Base-by-base conservation (phyloP, 768 basidiomycete species). In the Podaxis rugospora region DNA sequence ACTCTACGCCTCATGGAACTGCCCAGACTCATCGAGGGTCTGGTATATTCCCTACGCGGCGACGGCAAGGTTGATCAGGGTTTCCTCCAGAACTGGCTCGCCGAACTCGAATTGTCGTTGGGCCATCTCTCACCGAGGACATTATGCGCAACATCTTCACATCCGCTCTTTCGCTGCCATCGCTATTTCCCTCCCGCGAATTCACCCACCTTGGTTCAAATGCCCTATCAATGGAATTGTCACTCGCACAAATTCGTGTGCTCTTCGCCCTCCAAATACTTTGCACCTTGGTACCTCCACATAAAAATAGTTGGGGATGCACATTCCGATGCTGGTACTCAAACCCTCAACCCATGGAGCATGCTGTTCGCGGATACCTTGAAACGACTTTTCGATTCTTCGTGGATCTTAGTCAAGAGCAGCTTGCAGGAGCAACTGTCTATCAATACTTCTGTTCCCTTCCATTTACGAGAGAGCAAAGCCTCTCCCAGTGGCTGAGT, bases 271-370 rank as follows among this genome's bases (percentile, higher is more conserved):
- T 72, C 57, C 74, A 72, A 57, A 55, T 73, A 54, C 63, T 74
- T 7, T 72, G 71, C 18, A 76, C 70, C 14, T 63, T 73, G 21
- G 61, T 53, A 9, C 68, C 64, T 4, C 72, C 72, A 4, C 59
- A 62, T 42, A 66, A 66, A 18, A 73, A 69, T 54, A 64, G 53
- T 11, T 75, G 70, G 73, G 72, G 70, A 42, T 70, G 69, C 57
- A 72, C 69, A n/a, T 72, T 74, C 52, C 55, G 64, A 21, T 69
- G 65, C 40, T 74, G 73, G 73, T 74, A 73, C 62, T 68, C 71
- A 5, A 64, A 65, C 32, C 66, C 63, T 50, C 71, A 70, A 46
- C 65, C 70, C 32, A 64, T 71, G 42, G 62, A 69, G 35, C 61
- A 62, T 28, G 74, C 72, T 9, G 67, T 75, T 28, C 46, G 50